These are phyloP conservation scores for Neoarthrinium moseri DNA, from an alignment of 2,329 filamentous ascomycete species.

Conservation along the genomic window DNA sequence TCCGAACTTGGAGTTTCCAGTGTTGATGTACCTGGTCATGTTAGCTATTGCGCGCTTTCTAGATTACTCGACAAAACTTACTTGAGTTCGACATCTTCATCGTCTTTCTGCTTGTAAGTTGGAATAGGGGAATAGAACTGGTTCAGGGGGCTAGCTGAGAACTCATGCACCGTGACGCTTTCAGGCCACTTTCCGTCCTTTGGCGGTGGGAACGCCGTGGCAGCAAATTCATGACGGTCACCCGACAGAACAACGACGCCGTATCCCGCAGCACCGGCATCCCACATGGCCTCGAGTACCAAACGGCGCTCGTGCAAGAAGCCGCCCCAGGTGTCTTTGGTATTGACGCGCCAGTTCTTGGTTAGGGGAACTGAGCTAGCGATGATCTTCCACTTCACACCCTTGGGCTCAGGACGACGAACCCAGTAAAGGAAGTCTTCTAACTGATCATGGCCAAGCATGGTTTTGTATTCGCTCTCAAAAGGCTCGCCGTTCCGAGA, in stretches of 20 bases:
- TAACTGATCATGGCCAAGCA: conserved; percentile 80
- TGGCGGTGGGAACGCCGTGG: conserved; percentile 73
- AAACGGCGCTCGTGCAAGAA: conserved; percentile 77
- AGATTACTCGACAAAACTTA: conserved; percentile 46
- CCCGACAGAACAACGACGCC: conserved; percentile 85
- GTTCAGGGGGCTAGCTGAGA: conserved; percentile 84
- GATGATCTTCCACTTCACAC: conserved; percentile 91
- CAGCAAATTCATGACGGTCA: conserved; percentile 95
- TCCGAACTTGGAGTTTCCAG: conserved; percentile 87
- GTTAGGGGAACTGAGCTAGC: conserved; percentile 92
- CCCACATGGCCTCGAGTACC: conserved; percentile 91
- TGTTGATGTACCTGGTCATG: conserved; percentile 65
- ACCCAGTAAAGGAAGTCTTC: conserved; percentile 79
- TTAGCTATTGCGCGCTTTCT: conserved; percentile 16
- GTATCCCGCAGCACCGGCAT: conserved; percentile 69
- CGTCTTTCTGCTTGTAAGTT: conserved; percentile 79
- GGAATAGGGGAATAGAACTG: conserved; percentile 90
- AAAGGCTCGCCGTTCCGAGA: conserved; percentile 63
- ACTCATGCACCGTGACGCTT: conserved; percentile 75
- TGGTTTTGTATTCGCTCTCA: conserved; percentile 70
- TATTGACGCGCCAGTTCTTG: conserved; percentile 93
- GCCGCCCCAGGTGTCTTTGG: conserved; percentile 89
- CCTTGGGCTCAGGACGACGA: conserved; percentile 65
- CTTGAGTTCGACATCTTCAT: conserved; percentile 81
- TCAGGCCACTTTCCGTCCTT: conserved; percentile 60